Evolutionary conservation across 352 stramenopile species (phyloP).

Genomic region (Phytophthora ohioensis): DNA sequence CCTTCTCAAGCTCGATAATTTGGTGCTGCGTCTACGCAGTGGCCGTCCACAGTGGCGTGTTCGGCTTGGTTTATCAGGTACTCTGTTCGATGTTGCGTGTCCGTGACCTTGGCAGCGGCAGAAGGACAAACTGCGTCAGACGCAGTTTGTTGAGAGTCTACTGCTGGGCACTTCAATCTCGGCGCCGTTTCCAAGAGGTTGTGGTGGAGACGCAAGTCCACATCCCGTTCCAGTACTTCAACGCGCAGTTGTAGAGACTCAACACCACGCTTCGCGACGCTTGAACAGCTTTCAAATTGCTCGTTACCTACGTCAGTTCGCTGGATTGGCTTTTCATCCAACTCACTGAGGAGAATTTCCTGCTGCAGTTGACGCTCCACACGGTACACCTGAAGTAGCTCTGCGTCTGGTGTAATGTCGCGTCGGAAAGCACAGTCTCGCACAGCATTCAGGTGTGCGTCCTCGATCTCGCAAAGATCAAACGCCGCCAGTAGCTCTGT

Average conservation of each 20-base stretch:
- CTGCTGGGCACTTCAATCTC: slow-evolving; percentile 5
- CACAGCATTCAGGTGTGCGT: slow-evolving; percentile 28
- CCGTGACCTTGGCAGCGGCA: neutral
- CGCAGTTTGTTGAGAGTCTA: neutral
- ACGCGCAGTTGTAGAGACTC: slow-evolving; percentile 28
- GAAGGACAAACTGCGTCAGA: neutral
- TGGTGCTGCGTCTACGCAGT: slow-evolving; percentile 12
- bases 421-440: slow-evolving; percentile 39
- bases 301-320: neutral
- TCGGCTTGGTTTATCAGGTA: slow-evolving; percentile 1
- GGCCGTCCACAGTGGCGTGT: neutral
- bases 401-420: slow-evolving; percentile 24
- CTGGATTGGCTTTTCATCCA: slow-evolving; percentile 7
- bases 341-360: neutral
- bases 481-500: slow-evolving; percentile 38
- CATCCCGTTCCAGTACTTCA: slow-evolving; percentile 33
- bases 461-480: slow-evolving; percentile 36
- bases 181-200: slow-evolving; percentile 9
- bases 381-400: slow-evolving; percentile 21
- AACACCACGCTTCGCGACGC: neutral
- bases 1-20: slow-evolving; percentile 23
- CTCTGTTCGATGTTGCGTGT: slow-evolving; percentile 6
- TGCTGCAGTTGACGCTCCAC: slow-evolving; percentile 23
- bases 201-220: slow-evolving; percentile 25
- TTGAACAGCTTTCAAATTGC: slow-evolving; percentile 4